Conservation (phyloP, 176 grass and related monocot species). For the Oryza punctata region DNA sequence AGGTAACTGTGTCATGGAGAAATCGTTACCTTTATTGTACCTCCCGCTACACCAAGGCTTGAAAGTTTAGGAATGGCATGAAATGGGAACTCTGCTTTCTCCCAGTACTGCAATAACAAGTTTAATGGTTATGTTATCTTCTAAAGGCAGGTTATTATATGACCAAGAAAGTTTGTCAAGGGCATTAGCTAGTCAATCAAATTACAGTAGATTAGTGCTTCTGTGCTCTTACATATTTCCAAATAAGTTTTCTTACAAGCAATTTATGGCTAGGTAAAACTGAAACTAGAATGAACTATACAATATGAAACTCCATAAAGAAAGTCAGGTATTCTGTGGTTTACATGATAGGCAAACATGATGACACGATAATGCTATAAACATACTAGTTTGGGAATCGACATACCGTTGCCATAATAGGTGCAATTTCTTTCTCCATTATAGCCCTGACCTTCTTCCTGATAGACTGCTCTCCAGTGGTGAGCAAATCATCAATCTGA, state of each 20-base stretch:
- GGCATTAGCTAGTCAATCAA: slow-evolving; percentile 2
- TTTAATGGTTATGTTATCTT: neutral
- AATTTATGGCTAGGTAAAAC: slow-evolving; percentile 2
- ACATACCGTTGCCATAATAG: slow-evolving; percentile 63
- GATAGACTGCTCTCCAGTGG: slow-evolving; percentile 48
- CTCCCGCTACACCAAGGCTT: slow-evolving; percentile 59
- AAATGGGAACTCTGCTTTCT: slow-evolving; percentile 81
- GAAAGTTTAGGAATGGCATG: slow-evolving; percentile 66
- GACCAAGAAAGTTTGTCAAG: neutral
- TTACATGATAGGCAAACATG: slow-evolving; percentile 1
- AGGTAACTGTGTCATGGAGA: neutral
- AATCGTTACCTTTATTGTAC: slow-evolving; percentile 62
- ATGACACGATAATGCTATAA: neutral
- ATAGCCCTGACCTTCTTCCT: slow-evolving; percentile 56
- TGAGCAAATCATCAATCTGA: slow-evolving; percentile 73
- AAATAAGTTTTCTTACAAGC: neutral
- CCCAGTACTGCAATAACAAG: slow-evolving; percentile 66
- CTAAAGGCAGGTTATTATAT: slow-evolving; percentile 1
- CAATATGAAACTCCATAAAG: slow-evolving; percentile 16
- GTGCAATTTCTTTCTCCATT: slow-evolving; percentile 78
- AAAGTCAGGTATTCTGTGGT: neutral
- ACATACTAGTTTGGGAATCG: neutral
- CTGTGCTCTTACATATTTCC: neutral
- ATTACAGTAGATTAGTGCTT: slow-evolving; percentile 2
- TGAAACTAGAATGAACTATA: neutral